Conservation (phyloP, 2,329 filamentous ascomycete genomes). For the Blastomyces percursus region DNA sequence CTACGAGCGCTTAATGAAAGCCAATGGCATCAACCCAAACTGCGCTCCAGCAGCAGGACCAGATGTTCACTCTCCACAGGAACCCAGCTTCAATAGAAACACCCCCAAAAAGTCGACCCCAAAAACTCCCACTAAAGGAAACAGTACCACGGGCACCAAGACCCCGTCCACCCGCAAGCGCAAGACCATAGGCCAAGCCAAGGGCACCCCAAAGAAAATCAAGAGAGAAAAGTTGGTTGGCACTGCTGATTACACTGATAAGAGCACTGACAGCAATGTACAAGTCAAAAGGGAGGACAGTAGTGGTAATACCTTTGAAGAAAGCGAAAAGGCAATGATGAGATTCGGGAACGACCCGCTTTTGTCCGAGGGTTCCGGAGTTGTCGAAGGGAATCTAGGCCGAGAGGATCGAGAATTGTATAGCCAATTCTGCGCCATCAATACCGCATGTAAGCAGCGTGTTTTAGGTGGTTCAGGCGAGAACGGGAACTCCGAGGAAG, state of each 20-base stretch:
- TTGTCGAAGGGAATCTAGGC: not conserved
- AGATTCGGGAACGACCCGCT: conserved; percentile 9
- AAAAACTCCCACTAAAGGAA: conserved; percentile 18
- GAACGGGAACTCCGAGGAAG: not conserved
- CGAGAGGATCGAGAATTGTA: conserved; percentile 6
- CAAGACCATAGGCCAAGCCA: conserved; percentile 7
- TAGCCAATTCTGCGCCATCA: conserved; percentile 10
- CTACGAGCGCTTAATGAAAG: conserved; percentile 56
- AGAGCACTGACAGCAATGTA: too few species aligned
- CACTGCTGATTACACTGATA: too few species aligned
- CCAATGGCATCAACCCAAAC: conserved; percentile 38
- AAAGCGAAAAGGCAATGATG: too few species aligned
- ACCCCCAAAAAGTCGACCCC: conserved; percentile 16
- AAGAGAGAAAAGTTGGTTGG: conserved; percentile 10
- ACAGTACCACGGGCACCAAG: conserved; percentile 13
- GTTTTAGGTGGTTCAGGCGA: not conserved
- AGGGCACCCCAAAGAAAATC: conserved; percentile 8
- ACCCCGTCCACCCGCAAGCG: conserved; percentile 14
- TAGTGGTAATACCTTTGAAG: too few species aligned
- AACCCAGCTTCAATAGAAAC: conserved; percentile 17
- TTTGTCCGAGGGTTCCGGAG: not conserved
- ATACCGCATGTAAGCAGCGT: not conserved
- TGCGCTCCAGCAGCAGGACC: conserved; percentile 7
- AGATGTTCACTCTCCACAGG: conserved; percentile 4
- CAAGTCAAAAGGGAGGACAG: too few species aligned